Evolutionary conservation across 768 basidiomycete species (phyloP), one percentile per base, ranked within the genome.

Genomic region (Amanita jacksonii): DNA sequence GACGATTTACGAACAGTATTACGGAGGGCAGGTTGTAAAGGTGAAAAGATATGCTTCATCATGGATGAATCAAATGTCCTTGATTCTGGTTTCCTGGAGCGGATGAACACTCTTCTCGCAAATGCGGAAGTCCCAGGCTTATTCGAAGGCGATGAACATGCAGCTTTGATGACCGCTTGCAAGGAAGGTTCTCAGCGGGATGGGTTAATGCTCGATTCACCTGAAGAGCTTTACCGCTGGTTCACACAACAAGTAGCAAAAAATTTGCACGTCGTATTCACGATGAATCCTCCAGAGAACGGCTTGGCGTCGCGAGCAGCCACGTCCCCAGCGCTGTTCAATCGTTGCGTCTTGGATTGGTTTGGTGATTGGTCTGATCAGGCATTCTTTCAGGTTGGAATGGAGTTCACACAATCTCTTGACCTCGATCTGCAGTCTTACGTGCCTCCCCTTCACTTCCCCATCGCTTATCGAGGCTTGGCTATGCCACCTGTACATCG

Each of bases 101-200:
- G 96, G n/a, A 98, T 99, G 94, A 99, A 99, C 62, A 99, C 96
- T 0, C 77, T 99, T 10, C 76, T 99, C 12, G 96, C 96, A 31
- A 99, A 99, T 55, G 96, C 96, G n/a, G 96, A 99, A 62, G 93
- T 99, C n/a, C 96, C 96, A 0, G 96, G 96, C 62, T 74, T 99
- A n/a, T 99, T 99, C 59, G 96, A 99, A 63, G 96, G 96, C n/a
- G 96, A 99, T 55, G 96, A 99, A 59, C 85, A 97, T 59, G 82
- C 94, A 15, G 89, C 93, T 40, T 69, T 99, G 46, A 98, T 98
- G 93, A 98, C 96, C 4, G 92, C 96, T 1, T 98, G 96, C 68
- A 97, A 96, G 60, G 96, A 98, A 64, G 96, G 96, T 4, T 96
- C 96, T n/a, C 93, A 97, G 57, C 80, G 96, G 10, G 96, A 99